phyloP scores from a whole-genome alignment of 2,329 filamentous ascomycete species.

The Exutisphaerella laricina region DNA sequence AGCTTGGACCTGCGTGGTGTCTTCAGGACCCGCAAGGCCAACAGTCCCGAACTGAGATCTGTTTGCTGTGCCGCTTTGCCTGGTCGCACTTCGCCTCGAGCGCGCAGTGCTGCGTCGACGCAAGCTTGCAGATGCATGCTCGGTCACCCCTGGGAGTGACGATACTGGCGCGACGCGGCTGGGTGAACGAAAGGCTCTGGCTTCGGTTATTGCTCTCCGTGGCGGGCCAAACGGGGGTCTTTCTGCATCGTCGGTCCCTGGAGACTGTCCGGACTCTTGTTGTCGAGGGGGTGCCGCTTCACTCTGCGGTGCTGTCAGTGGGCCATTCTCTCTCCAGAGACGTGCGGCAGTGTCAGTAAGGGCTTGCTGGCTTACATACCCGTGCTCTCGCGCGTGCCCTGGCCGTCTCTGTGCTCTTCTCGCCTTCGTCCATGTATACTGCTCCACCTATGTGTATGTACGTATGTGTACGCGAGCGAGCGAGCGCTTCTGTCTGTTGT shows the following conservation, averaged over 20 bases:
- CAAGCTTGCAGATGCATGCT: conserved; percentile 8
- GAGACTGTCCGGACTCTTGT: background rate
- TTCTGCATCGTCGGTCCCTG: conserved; percentile 2
- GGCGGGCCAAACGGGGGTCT: conserved; percentile 9
- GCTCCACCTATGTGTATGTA: background rate
- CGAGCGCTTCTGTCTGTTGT: no score
- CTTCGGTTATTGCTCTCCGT: conserved; percentile 13
- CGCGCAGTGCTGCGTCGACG: conserved; percentile 15
- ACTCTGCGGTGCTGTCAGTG: conserved; percentile 2
- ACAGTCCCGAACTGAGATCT: conserved; percentile 15
- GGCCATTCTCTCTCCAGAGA: no score
- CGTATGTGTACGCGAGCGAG: no score
- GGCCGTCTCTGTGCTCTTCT: no score
- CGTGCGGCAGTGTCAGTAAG: no score
- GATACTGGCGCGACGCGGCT: conserved; percentile 1
- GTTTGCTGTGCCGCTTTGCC: conserved; percentile 12
- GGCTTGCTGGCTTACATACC: background rate
- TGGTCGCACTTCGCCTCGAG: conserved; percentile 11
- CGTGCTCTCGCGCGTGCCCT: conserved; percentile 7
- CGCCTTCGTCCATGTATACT: background rate
- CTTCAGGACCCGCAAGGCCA: conserved; percentile 18
- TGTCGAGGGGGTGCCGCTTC: conserved; percentile 9
- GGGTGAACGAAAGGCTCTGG: conserved; percentile 8
- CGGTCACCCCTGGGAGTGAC: conserved; percentile 7
- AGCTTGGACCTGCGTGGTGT: conserved; percentile 16